phyloP scores from a whole-genome alignment of 495 filamentous ascomycete species.

The Penicillium angulare region DNA sequence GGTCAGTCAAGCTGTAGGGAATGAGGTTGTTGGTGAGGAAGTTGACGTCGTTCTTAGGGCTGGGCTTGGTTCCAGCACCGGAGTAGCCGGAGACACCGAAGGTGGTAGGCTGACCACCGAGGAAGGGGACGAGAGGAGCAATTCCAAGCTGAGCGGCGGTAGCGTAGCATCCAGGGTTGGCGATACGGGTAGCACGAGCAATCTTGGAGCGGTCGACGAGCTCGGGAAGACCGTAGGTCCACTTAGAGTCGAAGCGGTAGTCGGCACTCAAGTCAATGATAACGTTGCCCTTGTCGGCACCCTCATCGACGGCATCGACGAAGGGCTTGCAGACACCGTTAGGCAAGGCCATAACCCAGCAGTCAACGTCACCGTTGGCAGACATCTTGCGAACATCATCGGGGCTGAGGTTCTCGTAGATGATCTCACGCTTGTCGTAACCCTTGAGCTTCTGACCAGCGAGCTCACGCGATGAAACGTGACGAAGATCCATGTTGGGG shows the following conservation, averaged over 20 bases:
- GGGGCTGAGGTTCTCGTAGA: constrained; percentile 84
- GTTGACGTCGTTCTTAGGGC: constrained; percentile 92
- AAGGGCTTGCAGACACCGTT: constrained; percentile 97
- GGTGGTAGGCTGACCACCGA: constrained; percentile 77
- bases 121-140: constrained; percentile 73
- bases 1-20: constrained; percentile 88
- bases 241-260: constrained; percentile 85
- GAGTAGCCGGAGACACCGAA: constrained; percentile 97
- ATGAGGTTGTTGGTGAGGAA: constrained; percentile 86
- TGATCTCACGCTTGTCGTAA: constrained; percentile 90
- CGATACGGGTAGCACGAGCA: constrained; percentile 78
- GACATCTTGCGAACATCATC: constrained; percentile 93
- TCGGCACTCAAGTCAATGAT: constrained; percentile 95
- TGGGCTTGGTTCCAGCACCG: constrained; percentile 93
- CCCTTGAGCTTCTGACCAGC: constrained; percentile 87
- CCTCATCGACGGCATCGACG: constrained; percentile 84
- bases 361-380: constrained; percentile 87
- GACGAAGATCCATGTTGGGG: constrained; percentile 89
- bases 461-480: constrained; percentile 94
- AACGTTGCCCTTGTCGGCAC: constrained; percentile 67
- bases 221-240: constrained; percentile 96
- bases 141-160: constrained; percentile 95
- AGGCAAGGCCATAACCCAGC: constrained; percentile 97
- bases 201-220: constrained; percentile 75
- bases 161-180: constrained; percentile 95